A percentile compares a stretch with the other conserved stretches of the same genome.
Evolutionary conservation across 371 early-diverging fungal species (phyloP).

Genomic region (Enterocytospora artemiae): DNA sequence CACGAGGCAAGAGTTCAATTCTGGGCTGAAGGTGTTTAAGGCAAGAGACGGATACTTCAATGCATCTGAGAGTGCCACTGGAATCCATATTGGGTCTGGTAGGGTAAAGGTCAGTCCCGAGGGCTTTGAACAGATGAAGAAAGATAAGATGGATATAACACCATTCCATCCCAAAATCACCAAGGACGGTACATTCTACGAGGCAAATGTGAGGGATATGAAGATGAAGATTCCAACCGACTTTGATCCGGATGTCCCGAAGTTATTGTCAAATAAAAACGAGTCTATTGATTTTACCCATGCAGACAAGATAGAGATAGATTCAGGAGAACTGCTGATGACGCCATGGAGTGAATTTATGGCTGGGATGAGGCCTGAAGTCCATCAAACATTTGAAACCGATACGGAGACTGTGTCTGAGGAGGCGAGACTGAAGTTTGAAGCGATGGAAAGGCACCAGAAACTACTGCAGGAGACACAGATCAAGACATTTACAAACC

Average conservation of each 20-base stretch:
- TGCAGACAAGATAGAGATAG: constrained; percentile 32
- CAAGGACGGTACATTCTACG: constrained; percentile 37
- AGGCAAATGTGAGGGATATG: constrained; percentile 23
- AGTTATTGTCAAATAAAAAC: constrained; percentile 20
- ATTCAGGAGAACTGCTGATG: constrained; percentile 24
- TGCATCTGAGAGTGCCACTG: constrained; percentile 48
- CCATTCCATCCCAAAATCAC: constrained; percentile 26
- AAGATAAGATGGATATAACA: constrained; percentile 32
- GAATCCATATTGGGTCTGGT: constrained; percentile 42
- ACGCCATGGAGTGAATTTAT: constrained; percentile 39
- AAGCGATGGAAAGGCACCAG: constrained; percentile 24
- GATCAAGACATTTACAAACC: constrained; percentile 32
- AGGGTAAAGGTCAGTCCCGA: constrained; percentile 26
- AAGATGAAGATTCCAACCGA: constrained; percentile 37
- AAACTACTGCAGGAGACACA: constrained; percentile 26
- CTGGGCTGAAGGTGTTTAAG: constrained; percentile 48
- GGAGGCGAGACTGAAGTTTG: neutral
- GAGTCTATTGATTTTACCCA: constrained; percentile 20
- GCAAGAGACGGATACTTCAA: constrained; percentile 46
- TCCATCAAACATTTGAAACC: constrained; percentile 18
- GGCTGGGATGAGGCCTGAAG: constrained; percentile 20
- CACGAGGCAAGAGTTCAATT: constrained; percentile 26
- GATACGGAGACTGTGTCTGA: constrained; percentile 19
- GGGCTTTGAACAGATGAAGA: constrained; percentile 47
- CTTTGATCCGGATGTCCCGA: constrained; percentile 8